Percentiles rank a stretch among this genome's conserved stretches.
Conservation (phyloP, 306 rosid genomes). For the Trifolium dubium region DNA sequence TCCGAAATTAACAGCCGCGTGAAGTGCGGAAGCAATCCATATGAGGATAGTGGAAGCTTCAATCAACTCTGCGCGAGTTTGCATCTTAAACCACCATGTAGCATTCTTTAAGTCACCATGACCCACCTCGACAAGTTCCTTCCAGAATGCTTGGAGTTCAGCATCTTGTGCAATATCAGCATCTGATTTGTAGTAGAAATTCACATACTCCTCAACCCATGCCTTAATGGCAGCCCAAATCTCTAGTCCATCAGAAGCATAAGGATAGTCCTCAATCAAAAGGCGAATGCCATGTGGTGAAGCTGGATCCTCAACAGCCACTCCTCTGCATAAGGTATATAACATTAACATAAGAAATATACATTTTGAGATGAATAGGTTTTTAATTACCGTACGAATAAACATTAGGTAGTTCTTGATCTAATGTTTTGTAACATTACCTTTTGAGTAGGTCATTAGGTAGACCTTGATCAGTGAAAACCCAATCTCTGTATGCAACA, state of each 20-base stretch:
- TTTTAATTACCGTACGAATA: not conserved
- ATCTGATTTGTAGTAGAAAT: slow-evolving; percentile 56
- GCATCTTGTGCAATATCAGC: slow-evolving; percentile 51
- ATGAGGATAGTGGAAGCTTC: slow-evolving; percentile 52
- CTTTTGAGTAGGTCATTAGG: slow-evolving; percentile 52
- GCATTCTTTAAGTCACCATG: slow-evolving; percentile 65
- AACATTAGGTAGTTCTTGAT: not conserved
- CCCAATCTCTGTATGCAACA: slow-evolving; percentile 46
- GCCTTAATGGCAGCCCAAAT: slow-evolving; percentile 64
- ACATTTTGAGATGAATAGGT: not conserved
- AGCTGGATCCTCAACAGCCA: slow-evolving; percentile 59
- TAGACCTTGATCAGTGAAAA: slow-evolving; percentile 45
- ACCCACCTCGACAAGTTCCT: slow-evolving; percentile 58
- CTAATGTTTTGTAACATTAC: slow-evolving; percentile 21
- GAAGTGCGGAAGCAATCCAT: slow-evolving; percentile 76
- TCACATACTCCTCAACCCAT: slow-evolving; percentile 64
- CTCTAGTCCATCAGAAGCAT: slow-evolving; percentile 65
- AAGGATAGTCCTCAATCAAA: slow-evolving; percentile 67
- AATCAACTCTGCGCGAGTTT: slow-evolving; percentile 48
- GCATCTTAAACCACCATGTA: slow-evolving; percentile 66
- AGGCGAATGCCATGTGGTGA: slow-evolving; percentile 64
- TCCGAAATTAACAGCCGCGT: slow-evolving; percentile 75
- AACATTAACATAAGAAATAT: slow-evolving; percentile 11
- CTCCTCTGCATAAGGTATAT: slow-evolving; percentile 49
- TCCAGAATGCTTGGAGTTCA: slow-evolving; percentile 77